phyloP scores from a whole-genome alignment of 2,329 filamentous ascomycete species.

The Beauveria medogensis region DNA sequence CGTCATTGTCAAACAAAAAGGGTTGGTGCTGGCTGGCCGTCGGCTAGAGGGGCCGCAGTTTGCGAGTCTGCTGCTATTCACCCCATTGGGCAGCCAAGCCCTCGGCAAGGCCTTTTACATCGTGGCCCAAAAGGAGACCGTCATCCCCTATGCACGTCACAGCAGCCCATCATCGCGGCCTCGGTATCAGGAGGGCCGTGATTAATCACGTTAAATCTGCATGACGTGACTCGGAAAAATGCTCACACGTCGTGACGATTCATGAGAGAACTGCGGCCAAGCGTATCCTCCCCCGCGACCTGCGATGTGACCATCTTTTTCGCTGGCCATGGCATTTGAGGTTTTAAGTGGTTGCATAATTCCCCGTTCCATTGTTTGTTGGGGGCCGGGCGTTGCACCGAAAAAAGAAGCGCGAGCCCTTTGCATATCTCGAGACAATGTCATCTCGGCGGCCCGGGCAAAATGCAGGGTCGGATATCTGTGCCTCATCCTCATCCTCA shows the following conservation, averaged over 20 bases:
- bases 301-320: not conserved
- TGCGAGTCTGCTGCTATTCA: too few relatives aligned
- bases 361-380: not conserved
- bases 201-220: not conserved
- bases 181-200: not conserved
- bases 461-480: slow-evolving; percentile 2
- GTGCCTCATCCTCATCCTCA: not conserved
- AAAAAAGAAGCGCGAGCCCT: not conserved
- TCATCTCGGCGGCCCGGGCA: not conserved
- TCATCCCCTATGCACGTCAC: not conserved
- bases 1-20: too few relatives aligned
- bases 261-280: not conserved
- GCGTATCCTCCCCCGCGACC: not conserved
- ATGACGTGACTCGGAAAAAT: not conserved
- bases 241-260: not conserved
- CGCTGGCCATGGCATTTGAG: not conserved
- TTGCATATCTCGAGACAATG: not conserved
- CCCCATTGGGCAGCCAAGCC: too few relatives aligned
- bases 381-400: not conserved
- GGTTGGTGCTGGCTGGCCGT: too few relatives aligned
- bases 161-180: not conserved
- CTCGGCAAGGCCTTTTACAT: too few relatives aligned
- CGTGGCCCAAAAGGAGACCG: not conserved
- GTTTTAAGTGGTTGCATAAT: not conserved
- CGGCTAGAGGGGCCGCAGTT: too few relatives aligned